Evolutionary conservation across 2,329 filamentous ascomycete species (phyloP).

Genomic region (Aurifilum marmelostoma): DNA sequence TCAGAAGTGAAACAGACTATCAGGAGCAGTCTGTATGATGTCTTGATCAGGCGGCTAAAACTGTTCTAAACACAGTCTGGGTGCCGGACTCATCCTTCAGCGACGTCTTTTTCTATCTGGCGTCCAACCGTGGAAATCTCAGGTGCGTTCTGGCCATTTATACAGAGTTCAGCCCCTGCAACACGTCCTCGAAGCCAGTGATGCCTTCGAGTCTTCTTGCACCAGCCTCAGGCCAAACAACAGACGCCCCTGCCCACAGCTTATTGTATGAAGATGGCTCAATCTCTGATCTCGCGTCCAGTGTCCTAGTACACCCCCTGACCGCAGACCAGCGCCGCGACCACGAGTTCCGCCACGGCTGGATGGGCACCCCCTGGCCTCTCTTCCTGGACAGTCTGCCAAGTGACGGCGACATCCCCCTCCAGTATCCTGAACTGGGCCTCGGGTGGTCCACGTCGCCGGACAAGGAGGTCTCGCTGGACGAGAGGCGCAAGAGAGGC

Average conservation of each 20-base stretch:
- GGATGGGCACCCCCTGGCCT: slow-evolving; percentile 41
- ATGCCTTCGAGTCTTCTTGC: background rate
- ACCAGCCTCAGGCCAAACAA: background rate
- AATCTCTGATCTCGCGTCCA: slow-evolving; percentile 10
- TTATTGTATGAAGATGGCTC: no score
- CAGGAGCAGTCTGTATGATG: background rate
- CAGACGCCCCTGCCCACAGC: background rate
- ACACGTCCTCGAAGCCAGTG: background rate
- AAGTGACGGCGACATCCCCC: slow-evolving; percentile 34
- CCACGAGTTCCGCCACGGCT: slow-evolving; percentile 40
- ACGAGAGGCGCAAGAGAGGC: slow-evolving; percentile 37
- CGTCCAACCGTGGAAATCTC: slow-evolving; percentile 38
- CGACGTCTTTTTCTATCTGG: slow-evolving; percentile 41
- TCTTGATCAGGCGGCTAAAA: background rate
- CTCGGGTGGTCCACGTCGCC: slow-evolving; percentile 38
- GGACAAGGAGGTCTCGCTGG: slow-evolving; percentile 37
- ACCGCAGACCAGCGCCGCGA: slow-evolving; percentile 38
- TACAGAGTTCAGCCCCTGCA: no score
- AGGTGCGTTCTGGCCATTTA: slow-evolving; percentile 32
- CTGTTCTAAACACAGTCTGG: slow-evolving; percentile 35
- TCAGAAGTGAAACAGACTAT: background rate
- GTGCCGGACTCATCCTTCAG: slow-evolving; percentile 42
- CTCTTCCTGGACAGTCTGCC: slow-evolving; percentile 39
- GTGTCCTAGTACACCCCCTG: slow-evolving; percentile 39
- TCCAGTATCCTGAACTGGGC: slow-evolving; percentile 40